These are phyloP conservation scores for Botrytis paeoniae DNA, from an alignment of 2,329 filamentous ascomycete species.

Conservation along the genomic window DNA sequence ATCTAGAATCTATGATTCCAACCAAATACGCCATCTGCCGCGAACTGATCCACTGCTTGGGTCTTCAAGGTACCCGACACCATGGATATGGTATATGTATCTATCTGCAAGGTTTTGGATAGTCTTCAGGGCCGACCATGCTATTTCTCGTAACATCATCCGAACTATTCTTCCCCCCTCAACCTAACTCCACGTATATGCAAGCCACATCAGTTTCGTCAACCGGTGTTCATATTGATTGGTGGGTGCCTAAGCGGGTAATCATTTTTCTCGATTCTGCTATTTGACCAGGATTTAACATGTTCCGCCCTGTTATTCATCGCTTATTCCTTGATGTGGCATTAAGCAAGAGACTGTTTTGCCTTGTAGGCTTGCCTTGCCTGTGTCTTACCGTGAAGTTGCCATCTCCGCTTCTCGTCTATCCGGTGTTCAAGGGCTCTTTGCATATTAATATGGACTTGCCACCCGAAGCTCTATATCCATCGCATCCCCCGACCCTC, in stretches of 20 bases:
- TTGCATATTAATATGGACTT: constrained; percentile 16
- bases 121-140: constrained; percentile 14
- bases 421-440: background rate
- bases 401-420: constrained; percentile 12
- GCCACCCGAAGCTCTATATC: constrained; percentile 6
- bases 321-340: constrained; percentile 4
- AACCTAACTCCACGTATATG: constrained; percentile 17
- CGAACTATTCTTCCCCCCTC: background rate
- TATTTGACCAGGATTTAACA: constrained; percentile 13
- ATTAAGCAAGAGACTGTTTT: constrained; percentile 15
- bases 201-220: constrained; percentile 19
- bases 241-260: constrained; percentile 14
- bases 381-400: constrained; percentile 18
- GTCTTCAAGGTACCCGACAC: constrained; percentile 19
- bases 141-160: constrained; percentile 16
- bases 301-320: constrained; percentile 9
- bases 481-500: background rate
- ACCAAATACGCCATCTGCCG: constrained; percentile 19
- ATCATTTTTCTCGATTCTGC: constrained; percentile 13
- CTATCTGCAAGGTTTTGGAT: constrained; percentile 15
- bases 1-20: constrained; percentile 7
- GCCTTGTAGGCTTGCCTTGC: constrained; percentile 16
- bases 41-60: constrained; percentile 12
- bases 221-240: constrained; percentile 14
- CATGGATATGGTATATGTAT: constrained; percentile 19